Evolutionary conservation across 2,329 filamentous ascomycete genomes (phyloP).

Genomic region (Aspergillus texensis): DNA sequence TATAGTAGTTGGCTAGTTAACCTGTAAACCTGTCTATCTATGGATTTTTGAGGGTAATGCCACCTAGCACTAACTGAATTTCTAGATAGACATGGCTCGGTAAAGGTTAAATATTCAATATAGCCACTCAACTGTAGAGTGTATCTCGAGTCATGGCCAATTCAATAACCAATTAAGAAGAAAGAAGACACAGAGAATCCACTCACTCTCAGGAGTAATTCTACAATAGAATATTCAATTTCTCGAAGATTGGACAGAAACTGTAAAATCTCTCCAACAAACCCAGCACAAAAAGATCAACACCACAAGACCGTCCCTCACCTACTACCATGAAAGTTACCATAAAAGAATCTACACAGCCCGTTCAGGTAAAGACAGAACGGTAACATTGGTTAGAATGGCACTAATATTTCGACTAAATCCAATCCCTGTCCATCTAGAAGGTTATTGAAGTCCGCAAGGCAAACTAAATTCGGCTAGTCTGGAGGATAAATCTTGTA

Average conservation of each 20-base stretch:
- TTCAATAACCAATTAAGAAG: not conserved
- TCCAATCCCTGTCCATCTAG: not conserved
- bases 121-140: not conserved
- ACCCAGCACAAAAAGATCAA: not conserved
- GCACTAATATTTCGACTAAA: not conserved
- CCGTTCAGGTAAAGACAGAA: not conserved
- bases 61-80: accelerated
- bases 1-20: not conserved
- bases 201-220: not conserved
- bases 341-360: not conserved
- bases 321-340: not conserved
- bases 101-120: not conserved
- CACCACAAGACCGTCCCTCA: not conserved
- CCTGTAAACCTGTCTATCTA: not conserved
- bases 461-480: not conserved
- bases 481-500: not conserved
- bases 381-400: not conserved
- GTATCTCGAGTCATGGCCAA: not conserved
- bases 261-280: not conserved
- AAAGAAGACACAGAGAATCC: not conserved
- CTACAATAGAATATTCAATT: too few species aligned
- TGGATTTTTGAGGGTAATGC: not conserved
- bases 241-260: accelerated
- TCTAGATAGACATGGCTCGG: not conserved
- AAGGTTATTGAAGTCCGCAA: not conserved